Base-by-base conservation (phyloP, 2,329 filamentous ascomycete genomes). In the Colletotrichum liaoningense region DNA sequence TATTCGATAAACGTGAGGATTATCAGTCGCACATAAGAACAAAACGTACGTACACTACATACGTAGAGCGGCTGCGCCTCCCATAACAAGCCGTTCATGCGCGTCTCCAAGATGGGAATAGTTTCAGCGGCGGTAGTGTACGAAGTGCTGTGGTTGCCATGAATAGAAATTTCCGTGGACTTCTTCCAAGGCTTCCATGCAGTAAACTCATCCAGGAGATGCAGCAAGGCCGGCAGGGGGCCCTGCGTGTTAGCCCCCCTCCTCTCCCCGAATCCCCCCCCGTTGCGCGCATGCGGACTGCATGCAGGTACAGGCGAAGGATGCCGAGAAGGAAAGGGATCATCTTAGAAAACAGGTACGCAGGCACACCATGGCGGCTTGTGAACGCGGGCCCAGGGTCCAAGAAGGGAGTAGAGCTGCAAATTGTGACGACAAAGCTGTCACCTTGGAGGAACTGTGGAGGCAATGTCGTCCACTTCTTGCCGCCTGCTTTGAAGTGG, bases 221-320 rank as follows among this genome's bases (percentile, higher is more conserved):
- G 63, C 33, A 30, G 58, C 55, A 28, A 46, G 11, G 24, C 35
- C 22, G 52, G 64, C 55, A 69, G 60, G 67, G 60, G 60, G 22
- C 60, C 22, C 57, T 30, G 11, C 26, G 7, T 14, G 24, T 14
- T 14, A 49, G 26, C 62, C n/a, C n/a, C 26, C n/a, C n/a, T 35
- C 24, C 28, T 30, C 19, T 33, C 38, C 28, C 12, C 19, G 3
- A 12, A 4, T 11, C 19, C 8, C 26, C 26, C 19, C 26, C 7
- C 19, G 11, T 54, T n/a, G 52, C 16, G 33, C 28, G 52, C 49
- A 65, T 56, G 28, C 14, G 62, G 33, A 24, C 14, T 6, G 28
- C 56, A 42, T 67, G 63, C 70, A 73, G 70, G 66, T 69, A 73
- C 70, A 49, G 33, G 67, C n/a, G 42, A 59, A 42, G 65, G 54